Percentiles rank a stretch among this genome's conserved stretches.
Evolutionary conservation across 2,329 filamentous ascomycete genomes (phyloP).

Genomic region (Fusarium armeniacum): DNA sequence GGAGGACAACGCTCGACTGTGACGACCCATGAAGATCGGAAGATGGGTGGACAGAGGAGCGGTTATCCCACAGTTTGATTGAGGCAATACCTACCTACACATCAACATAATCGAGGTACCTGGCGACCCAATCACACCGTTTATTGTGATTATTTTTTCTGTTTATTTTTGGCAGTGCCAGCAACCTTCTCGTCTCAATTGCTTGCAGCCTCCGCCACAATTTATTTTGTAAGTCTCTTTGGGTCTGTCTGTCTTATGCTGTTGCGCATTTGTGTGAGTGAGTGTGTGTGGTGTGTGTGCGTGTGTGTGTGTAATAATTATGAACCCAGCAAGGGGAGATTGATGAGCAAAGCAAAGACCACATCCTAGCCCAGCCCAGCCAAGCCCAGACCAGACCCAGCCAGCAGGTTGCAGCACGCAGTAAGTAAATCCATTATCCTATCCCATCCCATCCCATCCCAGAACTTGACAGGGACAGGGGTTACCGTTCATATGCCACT

Average conservation of each 20-base stretch:
- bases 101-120: constrained; percentile 22
- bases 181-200: not conserved
- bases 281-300: not conserved
- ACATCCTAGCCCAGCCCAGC: constrained; percentile 25
- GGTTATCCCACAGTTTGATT: constrained; percentile 14
- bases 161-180: constrained; percentile 5
- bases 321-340: constrained; percentile 46
- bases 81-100: constrained; percentile 11
- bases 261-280: not conserved
- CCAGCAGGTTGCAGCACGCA: constrained; percentile 40
- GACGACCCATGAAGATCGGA: constrained; percentile 25
- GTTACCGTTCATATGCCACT: constrained; percentile 40
- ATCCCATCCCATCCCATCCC: not conserved
- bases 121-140: constrained; percentile 37
- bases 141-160: constrained; percentile 1
- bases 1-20: constrained; percentile 33
- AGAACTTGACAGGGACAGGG: constrained; percentile 42
- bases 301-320: constrained; percentile 27
- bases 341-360: constrained; percentile 45
- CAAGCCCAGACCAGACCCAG: constrained; percentile 14
- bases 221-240: constrained; percentile 28
- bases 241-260: not conserved
- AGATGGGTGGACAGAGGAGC: constrained; percentile 25
- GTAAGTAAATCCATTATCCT: constrained; percentile 8
- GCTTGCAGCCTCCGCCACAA: constrained; percentile 48